Conservation (phyloP, 768 basidiomycete species). For the Lactifluus rugatus region DNA sequence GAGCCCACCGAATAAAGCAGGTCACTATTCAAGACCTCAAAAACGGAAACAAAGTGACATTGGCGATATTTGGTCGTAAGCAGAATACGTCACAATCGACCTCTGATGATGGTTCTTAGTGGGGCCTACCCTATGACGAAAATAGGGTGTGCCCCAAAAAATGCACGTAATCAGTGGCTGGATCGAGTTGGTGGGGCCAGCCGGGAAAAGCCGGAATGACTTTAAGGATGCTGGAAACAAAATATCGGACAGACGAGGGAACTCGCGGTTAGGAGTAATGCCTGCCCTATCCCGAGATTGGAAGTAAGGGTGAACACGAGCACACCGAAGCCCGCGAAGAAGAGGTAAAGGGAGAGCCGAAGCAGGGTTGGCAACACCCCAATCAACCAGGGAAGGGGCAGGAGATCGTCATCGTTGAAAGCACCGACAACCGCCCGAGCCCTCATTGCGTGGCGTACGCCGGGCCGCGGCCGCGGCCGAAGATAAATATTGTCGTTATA, state of each 20-base stretch:
- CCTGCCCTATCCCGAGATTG: not conserved
- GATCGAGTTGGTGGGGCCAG: not conserved
- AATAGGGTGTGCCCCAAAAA: not conserved
- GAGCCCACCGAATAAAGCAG: not conserved
- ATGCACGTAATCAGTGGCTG: not conserved
- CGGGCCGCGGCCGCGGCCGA: constrained; percentile 21
- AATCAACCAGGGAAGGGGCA: constrained; percentile 33
- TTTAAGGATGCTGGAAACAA: constrained; percentile 1
- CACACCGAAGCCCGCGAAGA: constrained; percentile 39
- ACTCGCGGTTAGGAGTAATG: constrained; percentile 1
- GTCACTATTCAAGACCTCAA: too few relatives aligned
- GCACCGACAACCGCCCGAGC: constrained; percentile 27
- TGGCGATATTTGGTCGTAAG: too few relatives aligned
- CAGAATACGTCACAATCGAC: not conserved
- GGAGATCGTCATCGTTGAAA: constrained; percentile 29
- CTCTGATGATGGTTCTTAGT: too few relatives aligned
- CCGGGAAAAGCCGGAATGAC: not conserved
- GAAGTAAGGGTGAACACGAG: constrained; percentile 31
- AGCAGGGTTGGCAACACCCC: constrained; percentile 38
- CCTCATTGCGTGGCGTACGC: constrained; percentile 26
- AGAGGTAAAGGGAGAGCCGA: constrained; percentile 40
- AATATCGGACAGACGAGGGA: constrained; percentile 4
- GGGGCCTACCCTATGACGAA: too few relatives aligned
- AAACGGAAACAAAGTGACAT: too few relatives aligned
- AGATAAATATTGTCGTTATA: not conserved